Evolutionary conservation across 176 grass and related monocot species (phyloP), one percentile per base, ranked within the genome.

Genomic region (Saccharum officinarum): DNA sequence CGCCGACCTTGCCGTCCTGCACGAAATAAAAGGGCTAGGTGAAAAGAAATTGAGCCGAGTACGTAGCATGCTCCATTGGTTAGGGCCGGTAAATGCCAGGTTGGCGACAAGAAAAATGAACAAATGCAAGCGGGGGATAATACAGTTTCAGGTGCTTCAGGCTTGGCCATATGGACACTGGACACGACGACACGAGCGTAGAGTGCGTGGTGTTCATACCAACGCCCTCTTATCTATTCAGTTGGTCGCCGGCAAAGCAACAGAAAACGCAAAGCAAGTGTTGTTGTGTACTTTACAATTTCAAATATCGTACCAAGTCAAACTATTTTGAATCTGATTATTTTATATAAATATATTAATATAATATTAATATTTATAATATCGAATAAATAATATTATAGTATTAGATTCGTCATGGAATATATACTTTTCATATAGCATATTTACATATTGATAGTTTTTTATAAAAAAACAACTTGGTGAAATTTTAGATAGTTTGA

Each of bases 1-100:
- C 52, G 52, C 52, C 18, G 18, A 9, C 52, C 52, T 11, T 25
- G 57, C 57, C 57, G 57, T 25, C 57, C n/a, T 25, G 57, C 57
- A 61, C 57, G 57, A 25, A 61, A 61, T 0, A 61, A 4, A 60
- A 8, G 1, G 52, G 7, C 6, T 0, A 5, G 18, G 20, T 59
- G 54, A 61, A 25, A 61, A 11, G n/a, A 61, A 61, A 61, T 59
- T 59, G 2, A 59, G 54, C 54, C 20, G 20, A n/a, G 20, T 22
- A 20, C 6, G 17, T 22, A 55, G 18, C 18, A 55, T 55, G 18
- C 20, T 54, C 17, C 34, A 38, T 38, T 38, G 34, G 16, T 69
- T 37, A 69, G 52, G 8, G n/a, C n/a, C n/a, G n/a, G 41, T n/a
- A 71, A 86, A 80, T 22, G 63, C 38, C 37, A 65, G 47, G 22